Evolutionary conservation across 352 stramenopile genomes (phyloP), one percentile per base, ranked within the genome.

Genomic region (Pythium vanterpoolii): DNA sequence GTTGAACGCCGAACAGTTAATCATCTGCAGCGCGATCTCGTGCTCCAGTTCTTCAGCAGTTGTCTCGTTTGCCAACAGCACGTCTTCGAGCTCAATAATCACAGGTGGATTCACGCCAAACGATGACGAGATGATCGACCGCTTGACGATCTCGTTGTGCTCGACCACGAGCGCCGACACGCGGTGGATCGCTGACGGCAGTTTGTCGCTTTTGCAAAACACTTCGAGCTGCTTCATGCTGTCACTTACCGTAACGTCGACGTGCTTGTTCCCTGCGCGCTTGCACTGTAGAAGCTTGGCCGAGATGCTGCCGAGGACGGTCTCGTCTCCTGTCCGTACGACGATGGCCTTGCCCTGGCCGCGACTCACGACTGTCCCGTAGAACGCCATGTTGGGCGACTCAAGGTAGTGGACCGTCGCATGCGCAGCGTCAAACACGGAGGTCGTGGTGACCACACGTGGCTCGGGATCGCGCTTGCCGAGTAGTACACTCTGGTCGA

Each of bases 321-420:
- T 83, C 52, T 80, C 66, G 34, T 75, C 60, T 7, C 76, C 71
- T 1, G 66, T 85, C 23, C 76, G 76, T 14, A 81, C 57, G 19
- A 83, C 76, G 26, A 85, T 77, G 13, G 73, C 76, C 45, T 80
- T 82, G 53, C 71, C 71, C 19, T 70, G 61, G 1, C 76, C 76
- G 33, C 54, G 57, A 1, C 65, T 72, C 34, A 85, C 57, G 1
- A 68, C 71, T 9, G 73, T 82, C 44, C 76, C 73, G 53, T 85
- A 85, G 44, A 85, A 74, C n/a, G 66, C 71, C 45, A 85, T 72
- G 51, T 82, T 85, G 26, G 56, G 45, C 26, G 76, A 76, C 45
- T 82, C 73, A 46, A 85, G 68, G 58, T 85, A 85, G 2, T 74
- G 63, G 5, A 76, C 57, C 11, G 57, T 77, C 1, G 62, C 60